A percentile compares a stretch with the other conserved stretches of the same genome.
These are phyloP conservation scores for Aspergillus proliferans DNA, from an alignment of 2,329 filamentous ascomycete genomes.

Conservation along the genomic window DNA sequence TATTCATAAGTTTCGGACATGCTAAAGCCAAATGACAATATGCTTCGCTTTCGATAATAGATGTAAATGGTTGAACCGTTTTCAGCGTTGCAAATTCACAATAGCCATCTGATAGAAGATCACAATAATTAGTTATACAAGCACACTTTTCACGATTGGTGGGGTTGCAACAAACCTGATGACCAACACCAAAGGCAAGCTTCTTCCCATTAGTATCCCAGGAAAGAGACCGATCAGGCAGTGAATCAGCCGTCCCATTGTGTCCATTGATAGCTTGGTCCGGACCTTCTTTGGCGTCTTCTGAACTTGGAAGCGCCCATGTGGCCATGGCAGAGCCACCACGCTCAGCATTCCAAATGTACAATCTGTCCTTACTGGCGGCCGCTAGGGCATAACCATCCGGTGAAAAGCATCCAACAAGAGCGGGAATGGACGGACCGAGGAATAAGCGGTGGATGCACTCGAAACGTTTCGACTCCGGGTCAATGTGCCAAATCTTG, in stretches of 20 bases:
- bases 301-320: slow-evolving; percentile 27
- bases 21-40: no score
- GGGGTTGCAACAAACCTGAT: slow-evolving; percentile 36
- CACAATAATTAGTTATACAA: slow-evolving; percentile 3
- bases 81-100: slow-evolving; percentile 35
- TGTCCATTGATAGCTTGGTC: slow-evolving; percentile 29
- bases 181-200: slow-evolving; percentile 45
- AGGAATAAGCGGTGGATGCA: slow-evolving; percentile 34
- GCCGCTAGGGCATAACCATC: slow-evolving; percentile 43
- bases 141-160: neutral
- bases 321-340: slow-evolving; percentile 38
- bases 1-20: no score
- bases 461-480: slow-evolving; percentile 30
- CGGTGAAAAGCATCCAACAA: slow-evolving; percentile 41
- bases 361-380: slow-evolving; percentile 37
- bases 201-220: slow-evolving; percentile 52
- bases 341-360: slow-evolving; percentile 45
- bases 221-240: slow-evolving; percentile 37
- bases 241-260: slow-evolving; percentile 22
- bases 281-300: slow-evolving; percentile 25
- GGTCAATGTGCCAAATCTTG: slow-evolving; percentile 40
- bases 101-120: slow-evolving; percentile 27
- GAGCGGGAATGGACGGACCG: slow-evolving; percentile 30
- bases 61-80: neutral
- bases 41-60: no score